Conservation (phyloP, 2,329 filamentous ascomycete species). For the Scorias spongiosa region DNA sequence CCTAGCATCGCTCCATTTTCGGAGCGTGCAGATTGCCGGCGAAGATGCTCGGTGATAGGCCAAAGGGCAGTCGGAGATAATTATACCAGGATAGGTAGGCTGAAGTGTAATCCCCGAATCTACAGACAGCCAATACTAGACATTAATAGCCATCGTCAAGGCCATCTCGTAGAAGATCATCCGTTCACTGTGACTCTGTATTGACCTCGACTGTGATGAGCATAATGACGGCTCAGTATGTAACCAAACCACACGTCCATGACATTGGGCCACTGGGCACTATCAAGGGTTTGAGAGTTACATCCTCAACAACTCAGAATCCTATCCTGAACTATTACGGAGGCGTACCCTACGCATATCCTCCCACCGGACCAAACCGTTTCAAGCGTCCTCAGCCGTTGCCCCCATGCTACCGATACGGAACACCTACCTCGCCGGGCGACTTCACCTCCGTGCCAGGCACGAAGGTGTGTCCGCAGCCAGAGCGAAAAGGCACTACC, state of each 20-base stretch:
- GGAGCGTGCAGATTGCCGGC: too few species aligned
- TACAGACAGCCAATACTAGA: too few species aligned
- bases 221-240: conserved; percentile 4
- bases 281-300: conserved; percentile 34
- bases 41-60: too few species aligned
- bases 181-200: too few species aligned
- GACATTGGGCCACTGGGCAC: conserved; percentile 31
- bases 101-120: too few species aligned
- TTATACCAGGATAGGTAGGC: too few species aligned
- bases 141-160: too few species aligned
- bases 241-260: conserved; percentile 15
- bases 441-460: conserved; percentile 22
- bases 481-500: conserved; percentile 12
- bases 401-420: conserved; percentile 35
- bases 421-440: conserved; percentile 32
- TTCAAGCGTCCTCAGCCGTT: conserved; percentile 36
- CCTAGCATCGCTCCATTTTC: too few species aligned
- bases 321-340: conserved; percentile 37
- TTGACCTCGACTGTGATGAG: background rate
- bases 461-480: conserved; percentile 37
- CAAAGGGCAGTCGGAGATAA: too few species aligned
- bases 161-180: too few species aligned
- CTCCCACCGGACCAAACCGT: conserved; percentile 31
- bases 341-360: conserved; percentile 40
- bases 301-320: conserved; percentile 9